A percentile compares a stretch with the other conserved stretches of the same genome.
These are phyloP conservation scores for Dentipellis sp. DNA, from an alignment of 768 basidiomycete species.

Conservation along the genomic window DNA sequence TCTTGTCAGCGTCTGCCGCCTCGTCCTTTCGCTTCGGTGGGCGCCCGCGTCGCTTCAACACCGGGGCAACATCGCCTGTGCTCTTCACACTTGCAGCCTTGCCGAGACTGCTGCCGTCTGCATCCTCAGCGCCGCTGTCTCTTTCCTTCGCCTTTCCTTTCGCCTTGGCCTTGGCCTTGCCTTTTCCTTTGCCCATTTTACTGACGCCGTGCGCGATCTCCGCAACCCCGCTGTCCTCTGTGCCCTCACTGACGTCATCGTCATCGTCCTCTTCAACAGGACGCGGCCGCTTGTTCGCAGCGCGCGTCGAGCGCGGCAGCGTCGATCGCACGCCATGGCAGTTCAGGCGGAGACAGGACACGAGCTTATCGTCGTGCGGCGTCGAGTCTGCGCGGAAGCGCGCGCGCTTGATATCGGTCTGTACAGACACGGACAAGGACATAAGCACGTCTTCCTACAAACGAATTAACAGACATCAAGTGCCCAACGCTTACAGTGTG, in stretches of 20 bases:
- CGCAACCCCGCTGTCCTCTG: constrained; percentile 22
- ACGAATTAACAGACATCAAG: too few species aligned
- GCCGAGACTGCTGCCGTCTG: constrained; percentile 1
- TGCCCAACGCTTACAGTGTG: constrained; percentile 48
- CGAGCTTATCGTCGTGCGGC: constrained; percentile 54
- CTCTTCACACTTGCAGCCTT: neutral
- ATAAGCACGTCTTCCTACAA: neutral
- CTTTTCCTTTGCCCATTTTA: constrained; percentile 8
- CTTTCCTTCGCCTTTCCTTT: constrained; percentile 15
- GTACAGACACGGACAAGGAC: neutral
- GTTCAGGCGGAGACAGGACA: constrained; percentile 44
- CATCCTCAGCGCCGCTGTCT: constrained; percentile 8
- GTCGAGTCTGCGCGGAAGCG: constrained; percentile 74
- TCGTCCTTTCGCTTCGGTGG: neutral
- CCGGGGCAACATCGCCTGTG: too few species aligned
- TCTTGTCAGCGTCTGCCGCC: neutral
- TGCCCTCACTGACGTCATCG: constrained; percentile 20
- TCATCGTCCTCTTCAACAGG: constrained; percentile 19
- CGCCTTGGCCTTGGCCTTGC: neutral
- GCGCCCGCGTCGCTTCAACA: neutral
- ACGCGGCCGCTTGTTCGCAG: constrained; percentile 21
- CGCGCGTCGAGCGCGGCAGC: constrained; percentile 15
- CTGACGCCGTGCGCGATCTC: constrained; percentile 19
- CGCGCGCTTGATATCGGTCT: constrained; percentile 71
- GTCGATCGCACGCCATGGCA: constrained; percentile 36